Base-by-base conservation (phyloP, 495 filamentous ascomycete species). In the Hamigera avellanea region DNA sequence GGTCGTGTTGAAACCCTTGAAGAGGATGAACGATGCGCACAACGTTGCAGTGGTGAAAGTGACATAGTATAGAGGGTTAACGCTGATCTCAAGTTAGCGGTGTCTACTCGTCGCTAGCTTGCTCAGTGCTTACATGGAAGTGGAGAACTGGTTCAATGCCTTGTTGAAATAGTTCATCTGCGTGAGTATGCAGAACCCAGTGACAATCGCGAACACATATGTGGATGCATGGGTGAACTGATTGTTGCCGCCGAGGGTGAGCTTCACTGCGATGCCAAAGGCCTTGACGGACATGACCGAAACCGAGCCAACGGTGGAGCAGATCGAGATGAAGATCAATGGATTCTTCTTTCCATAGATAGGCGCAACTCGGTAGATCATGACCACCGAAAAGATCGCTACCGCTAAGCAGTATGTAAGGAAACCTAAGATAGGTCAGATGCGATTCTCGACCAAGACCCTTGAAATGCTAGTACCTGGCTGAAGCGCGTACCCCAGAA, bases 141-240 rank as follows among this genome's bases (percentile, higher is more conserved):
- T 95, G 12, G 86, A 86, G 63, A 95, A 98, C 51, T 93, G 86
- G 60, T 84, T 93, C 45, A 98, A 68, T 19, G 91, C 91, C 60
- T 98, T 98, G 69, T 98, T 98, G 59, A 98, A 93, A 59, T 96
- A 98, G 61, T 96, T 96, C 93, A 98, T 94, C 64, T 98, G 91
- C 14, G 86, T 95, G 34, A 96, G 58, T 55, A 96, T 96, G 64
- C 91, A 96, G 42, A 94, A 85, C 2, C 66, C 72, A 0, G 85
- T 87, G 26, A 96, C 78, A 48, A 98, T 95, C 50, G 83, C 77
- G 53, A 98, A 98, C 32, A 95, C 88, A 51, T 96, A 98, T 32
- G 91, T 98, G 32, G 85, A 93, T 0, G 91, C 80, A 48, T 93
- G 82, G 2, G 72, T 76, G 52, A 98, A 93, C 56, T 98, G 91